Conservation (phyloP, 208 protist species). For the Naegleria lovaniensis region DNA sequence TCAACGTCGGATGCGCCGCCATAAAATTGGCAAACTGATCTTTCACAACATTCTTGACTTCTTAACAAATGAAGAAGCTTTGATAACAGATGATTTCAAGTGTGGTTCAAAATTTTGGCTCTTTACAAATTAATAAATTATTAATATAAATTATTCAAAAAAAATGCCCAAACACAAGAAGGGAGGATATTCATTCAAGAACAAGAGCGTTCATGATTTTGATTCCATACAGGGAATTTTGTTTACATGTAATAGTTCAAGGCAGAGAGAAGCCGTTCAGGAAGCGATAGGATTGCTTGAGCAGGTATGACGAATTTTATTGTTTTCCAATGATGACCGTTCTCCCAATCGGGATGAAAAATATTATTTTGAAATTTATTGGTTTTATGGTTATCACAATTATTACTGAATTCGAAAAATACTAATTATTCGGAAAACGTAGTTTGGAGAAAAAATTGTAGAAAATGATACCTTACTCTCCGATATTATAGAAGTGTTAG, state of each 20-base stretch:
- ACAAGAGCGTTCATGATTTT: neutral
- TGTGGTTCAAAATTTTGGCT: no score
- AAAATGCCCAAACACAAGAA: neutral
- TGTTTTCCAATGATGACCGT: no score
- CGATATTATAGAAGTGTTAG: neutral
- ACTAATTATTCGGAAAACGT: neutral
- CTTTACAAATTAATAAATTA: no score
- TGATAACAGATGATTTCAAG: no score
- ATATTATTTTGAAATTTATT: no score
- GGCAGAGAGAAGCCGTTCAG: neutral
- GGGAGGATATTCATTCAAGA: neutral
- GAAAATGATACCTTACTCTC: neutral
- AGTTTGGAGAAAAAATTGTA: neutral
- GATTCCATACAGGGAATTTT: neutral
- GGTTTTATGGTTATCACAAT: no score
- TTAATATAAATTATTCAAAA: no score
- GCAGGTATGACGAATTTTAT: neutral
- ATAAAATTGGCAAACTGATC: no score
- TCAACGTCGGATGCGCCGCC: no score
- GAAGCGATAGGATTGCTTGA: neutral
- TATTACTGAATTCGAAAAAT: neutral
- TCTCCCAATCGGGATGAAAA: no score
- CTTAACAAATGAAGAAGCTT: no score
- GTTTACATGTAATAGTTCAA: neutral
- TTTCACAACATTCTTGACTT: no score